phyloP scores from a whole-genome alignment of 2,329 filamentous ascomycete genomes.

The Xylaria sp. region DNA sequence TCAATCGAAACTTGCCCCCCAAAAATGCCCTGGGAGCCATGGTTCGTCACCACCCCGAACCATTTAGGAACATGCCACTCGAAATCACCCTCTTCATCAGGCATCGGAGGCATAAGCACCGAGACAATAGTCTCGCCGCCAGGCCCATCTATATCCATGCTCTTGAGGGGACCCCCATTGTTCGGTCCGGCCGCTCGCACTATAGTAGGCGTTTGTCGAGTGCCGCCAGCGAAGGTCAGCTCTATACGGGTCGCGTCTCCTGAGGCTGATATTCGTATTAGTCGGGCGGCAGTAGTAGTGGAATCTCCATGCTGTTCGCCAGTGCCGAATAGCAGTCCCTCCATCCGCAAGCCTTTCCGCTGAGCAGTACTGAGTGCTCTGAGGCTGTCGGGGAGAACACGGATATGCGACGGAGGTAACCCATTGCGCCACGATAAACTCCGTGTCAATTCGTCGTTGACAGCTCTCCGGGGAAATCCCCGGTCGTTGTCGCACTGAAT shows the following conservation, averaged over 20 bases:
- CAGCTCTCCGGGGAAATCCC: not conserved
- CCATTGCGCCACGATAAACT: slow-evolving; percentile 8
- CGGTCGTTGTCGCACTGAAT: slow-evolving; percentile 18
- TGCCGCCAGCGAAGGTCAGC: not conserved
- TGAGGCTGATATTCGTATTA: slow-evolving; percentile 15
- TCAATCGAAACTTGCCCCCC: slow-evolving; percentile 15
- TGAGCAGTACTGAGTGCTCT: not conserved
- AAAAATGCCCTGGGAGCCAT: slow-evolving; percentile 19
- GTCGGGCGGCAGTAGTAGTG: not conserved
- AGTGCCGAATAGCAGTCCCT: slow-evolving; percentile 12
- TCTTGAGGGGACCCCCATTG: slow-evolving; percentile 1
- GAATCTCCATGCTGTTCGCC: slow-evolving; percentile 8
- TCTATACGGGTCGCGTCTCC: slow-evolving; percentile 20
- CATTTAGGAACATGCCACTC: slow-evolving; percentile 19
- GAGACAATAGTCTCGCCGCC: slow-evolving; percentile 7
- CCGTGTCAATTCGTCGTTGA: slow-evolving; percentile 16
- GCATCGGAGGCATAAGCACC: slow-evolving; percentile 24
- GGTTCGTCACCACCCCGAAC: slow-evolving; percentile 16
- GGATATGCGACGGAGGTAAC: slow-evolving; percentile 9
- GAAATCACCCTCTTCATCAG: slow-evolving; percentile 1
- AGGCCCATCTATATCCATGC: slow-evolving; percentile 20
- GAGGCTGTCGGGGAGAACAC: slow-evolving; percentile 14
- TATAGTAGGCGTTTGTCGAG: not conserved
- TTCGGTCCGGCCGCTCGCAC: not conserved
- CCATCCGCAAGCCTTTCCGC: slow-evolving; percentile 12